Evolutionary conservation across 2,329 filamentous ascomycete genomes (phyloP), one percentile per base, ranked within the genome.

Genomic region (Taxawa tesnikishii): DNA sequence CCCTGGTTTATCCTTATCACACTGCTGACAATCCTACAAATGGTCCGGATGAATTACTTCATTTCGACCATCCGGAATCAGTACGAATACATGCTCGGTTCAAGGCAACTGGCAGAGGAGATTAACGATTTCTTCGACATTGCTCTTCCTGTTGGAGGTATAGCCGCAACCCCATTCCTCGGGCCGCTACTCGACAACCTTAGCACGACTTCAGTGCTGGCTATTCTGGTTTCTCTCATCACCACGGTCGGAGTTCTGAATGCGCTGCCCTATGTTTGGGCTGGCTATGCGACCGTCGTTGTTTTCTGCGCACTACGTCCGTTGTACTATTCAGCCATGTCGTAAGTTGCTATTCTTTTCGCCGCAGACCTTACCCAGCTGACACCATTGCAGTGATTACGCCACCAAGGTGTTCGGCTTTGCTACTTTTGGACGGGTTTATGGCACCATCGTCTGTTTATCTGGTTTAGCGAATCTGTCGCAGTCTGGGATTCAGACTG

Each of bases 341-440:
- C 67, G 39, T 45, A 38, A 43, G 43, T 43, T 8, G 8, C 7
- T 3, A 17, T 7, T 17, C 17, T 11, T n/a, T 4, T 7, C 12
- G 10, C 6, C 9, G 4, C 24, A 10, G 8, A 8, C 8, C 26
- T 23, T 23, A 8, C 26, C 8, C 11, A 27, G 9, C 15, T 11
- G 7, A 30, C 12, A 30, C 26, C 26, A 8, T 12, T 8, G 5
- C 17, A 48, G 45, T 28, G 85, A 94, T 58, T 93, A 92, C 51
- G 73, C 76, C 8, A 83, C 83, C 36, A 93, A 93, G 58, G 83
- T 94, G 24, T 94, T 94, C 53, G 85, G 85, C n/a, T 93, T 93
- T 59, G 70, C 77, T 39, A 93, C 84, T 0, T 94, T 94, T 45
- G 87, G 85, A 26, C 90, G 82, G 31, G 83, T 94, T 13, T 94